Evolutionary conservation across 2,329 filamentous ascomycete species (phyloP).

Genomic region (Cadophora malorum): DNA sequence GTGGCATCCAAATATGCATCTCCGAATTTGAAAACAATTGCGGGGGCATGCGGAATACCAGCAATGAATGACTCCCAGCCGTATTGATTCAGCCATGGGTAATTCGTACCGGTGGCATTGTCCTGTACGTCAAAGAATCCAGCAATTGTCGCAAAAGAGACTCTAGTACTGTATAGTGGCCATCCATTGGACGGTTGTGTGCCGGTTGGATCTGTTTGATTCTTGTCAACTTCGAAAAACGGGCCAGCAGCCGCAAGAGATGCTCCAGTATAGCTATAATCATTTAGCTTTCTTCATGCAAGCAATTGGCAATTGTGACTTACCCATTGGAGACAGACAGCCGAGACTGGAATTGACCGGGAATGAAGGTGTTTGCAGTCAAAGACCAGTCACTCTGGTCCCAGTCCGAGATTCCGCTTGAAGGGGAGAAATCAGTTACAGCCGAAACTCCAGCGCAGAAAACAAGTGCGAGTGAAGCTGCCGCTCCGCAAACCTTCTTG

Average conservation of each 20-base stretch:
- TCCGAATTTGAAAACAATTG: conserved; percentile 62
- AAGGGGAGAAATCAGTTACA: conserved; percentile 42
- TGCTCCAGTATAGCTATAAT: conserved; percentile 42
- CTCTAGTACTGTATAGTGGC: conserved; percentile 68
- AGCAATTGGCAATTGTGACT: conserved; percentile 11
- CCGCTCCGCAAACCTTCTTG: not conserved
- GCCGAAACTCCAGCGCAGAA: conserved; percentile 22
- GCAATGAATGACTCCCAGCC: conserved; percentile 74
- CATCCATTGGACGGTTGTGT: conserved; percentile 61
- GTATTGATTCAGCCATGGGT: conserved; percentile 71
- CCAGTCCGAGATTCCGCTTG: conserved; percentile 38
- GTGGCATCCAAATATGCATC: conserved; percentile 65
- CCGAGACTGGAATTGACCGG: conserved; percentile 44
- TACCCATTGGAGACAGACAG: conserved; percentile 46
- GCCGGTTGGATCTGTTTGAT: conserved; percentile 42
- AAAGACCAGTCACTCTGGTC: conserved; percentile 43
- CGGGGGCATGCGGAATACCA: conserved; percentile 73
- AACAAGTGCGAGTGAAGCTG: conserved; percentile 6
- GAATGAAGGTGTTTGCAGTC: conserved; percentile 38
- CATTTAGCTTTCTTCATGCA: conserved; percentile 5
- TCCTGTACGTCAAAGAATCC: conserved; percentile 70
- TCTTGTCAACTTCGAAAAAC: conserved; percentile 44
- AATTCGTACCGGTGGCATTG: conserved; percentile 66
- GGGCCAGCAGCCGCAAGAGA: conserved; percentile 43
- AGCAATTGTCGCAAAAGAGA: conserved; percentile 70